phyloP scores from a whole-genome alignment of 768 basidiomycete species.

The Gyrodon lividus region DNA sequence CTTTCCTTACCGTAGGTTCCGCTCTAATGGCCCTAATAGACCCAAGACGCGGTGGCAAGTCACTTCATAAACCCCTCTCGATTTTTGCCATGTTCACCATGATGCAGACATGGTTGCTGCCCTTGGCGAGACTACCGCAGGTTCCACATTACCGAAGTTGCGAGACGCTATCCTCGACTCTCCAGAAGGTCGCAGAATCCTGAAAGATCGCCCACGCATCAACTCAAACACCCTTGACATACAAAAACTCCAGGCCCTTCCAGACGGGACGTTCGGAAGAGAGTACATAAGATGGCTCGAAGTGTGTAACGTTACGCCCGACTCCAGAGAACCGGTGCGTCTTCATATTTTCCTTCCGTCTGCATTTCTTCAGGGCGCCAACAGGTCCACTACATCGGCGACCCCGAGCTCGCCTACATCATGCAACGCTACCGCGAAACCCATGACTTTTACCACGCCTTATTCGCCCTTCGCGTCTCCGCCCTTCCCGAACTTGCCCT shows the following conservation, averaged over 20 bases:
- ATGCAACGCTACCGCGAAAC: constrained; percentile 98
- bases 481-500: constrained; percentile 91
- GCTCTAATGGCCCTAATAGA: constrained; percentile 79
- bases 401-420: constrained; percentile 95
- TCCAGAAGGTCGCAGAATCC: constrained; percentile 78
- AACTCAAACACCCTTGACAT: constrained; percentile 77
- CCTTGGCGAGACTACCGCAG: constrained; percentile 90
- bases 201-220: constrained; percentile 81
- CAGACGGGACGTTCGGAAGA: constrained; percentile 80
- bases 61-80: background rate
- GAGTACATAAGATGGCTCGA: constrained; percentile 91
- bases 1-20: constrained; percentile 81
- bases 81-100: background rate
- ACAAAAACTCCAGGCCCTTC: constrained; percentile 58
- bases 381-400: constrained; percentile 91
- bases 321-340: constrained; percentile 86
- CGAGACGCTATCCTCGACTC: constrained; percentile 76
- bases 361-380: constrained; percentile 1
- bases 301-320: constrained; percentile 85
- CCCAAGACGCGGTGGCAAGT: constrained; percentile 81
- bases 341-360: background rate
- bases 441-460: constrained; percentile 96
- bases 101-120: constrained; percentile 91
- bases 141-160: constrained; percentile 69
- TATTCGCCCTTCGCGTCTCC: constrained; percentile 84